Conservation (phyloP, 177 flowering plant species). For the Telopea speciosissima region DNA sequence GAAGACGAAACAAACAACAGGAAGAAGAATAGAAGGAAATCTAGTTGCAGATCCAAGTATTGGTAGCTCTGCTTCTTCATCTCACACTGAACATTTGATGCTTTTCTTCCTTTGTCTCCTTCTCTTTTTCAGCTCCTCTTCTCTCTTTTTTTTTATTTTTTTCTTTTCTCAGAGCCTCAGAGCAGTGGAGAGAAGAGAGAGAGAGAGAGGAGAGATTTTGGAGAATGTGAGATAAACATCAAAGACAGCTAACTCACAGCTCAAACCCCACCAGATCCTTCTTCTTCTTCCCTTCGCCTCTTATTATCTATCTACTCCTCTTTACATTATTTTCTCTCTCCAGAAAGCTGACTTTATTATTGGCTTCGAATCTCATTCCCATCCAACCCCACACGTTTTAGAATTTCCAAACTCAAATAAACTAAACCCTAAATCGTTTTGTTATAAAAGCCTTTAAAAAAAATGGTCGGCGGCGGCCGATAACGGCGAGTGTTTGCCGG, state of each 20-base stretch:
- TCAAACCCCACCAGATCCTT: slow-evolving; percentile 36
- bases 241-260: slow-evolving; percentile 87
- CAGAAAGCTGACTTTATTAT: slow-evolving; percentile 9
- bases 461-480: no score
- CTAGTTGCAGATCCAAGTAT: slow-evolving; percentile 3
- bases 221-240: slow-evolving; percentile 13
- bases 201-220: slow-evolving; percentile 22
- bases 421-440: no score
- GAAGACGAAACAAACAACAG: slow-evolving; percentile 4
- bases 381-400: not conserved
- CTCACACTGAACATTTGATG: slow-evolving; percentile 48
- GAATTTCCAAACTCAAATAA: no score
- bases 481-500: no score
- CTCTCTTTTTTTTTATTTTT: not conserved
- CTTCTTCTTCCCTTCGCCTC: slow-evolving; percentile 8
- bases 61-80: slow-evolving; percentile 37
- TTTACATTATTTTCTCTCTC: not conserved
- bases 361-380: slow-evolving; percentile 19
- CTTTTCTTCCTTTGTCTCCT: slow-evolving; percentile 5
- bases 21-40: slow-evolving; percentile 13
- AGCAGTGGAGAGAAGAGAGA: not conserved
- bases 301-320: not conserved
- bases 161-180: not conserved
- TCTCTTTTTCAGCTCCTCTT: not conserved
- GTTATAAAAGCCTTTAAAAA: no score